Conservation (phyloP, 1,284 basidiomycete species). For the Termitomyces sp. region DNA sequence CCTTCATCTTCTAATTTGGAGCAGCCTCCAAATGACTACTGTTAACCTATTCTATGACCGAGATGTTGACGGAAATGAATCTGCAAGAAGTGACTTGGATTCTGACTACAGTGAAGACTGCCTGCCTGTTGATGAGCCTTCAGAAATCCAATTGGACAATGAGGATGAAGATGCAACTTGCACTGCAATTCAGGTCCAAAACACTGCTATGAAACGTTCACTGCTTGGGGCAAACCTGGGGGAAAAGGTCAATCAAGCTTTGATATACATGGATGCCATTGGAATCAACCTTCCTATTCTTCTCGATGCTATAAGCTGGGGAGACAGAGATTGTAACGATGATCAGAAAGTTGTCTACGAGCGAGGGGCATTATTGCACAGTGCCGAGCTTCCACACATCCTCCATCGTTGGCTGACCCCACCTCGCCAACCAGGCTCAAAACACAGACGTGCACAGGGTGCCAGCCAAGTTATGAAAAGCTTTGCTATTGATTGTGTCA, state of each 20-base stretch:
- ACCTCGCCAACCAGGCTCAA: slow-evolving; percentile 14
- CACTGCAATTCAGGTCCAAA: too few relatives aligned
- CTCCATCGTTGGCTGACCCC: slow-evolving; percentile 26
- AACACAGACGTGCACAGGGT: slow-evolving; percentile 14
- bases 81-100: not conserved
- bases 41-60: not conserved
- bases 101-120: slow-evolving; percentile 2
- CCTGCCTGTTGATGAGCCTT: not conserved
- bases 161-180: too few relatives aligned
- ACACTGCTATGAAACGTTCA: too few relatives aligned
- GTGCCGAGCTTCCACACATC: slow-evolving; percentile 24
- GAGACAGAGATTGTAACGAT: slow-evolving; percentile 20
- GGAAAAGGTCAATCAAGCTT: slow-evolving; percentile 12
- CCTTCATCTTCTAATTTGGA: too few relatives aligned
- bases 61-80: slow-evolving; percentile 8
- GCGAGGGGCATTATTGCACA: slow-evolving; percentile 23
- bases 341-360: slow-evolving; percentile 19
- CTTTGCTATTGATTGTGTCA: slow-evolving; percentile 17
- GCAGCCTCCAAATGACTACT: too few relatives aligned
- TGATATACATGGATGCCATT: slow-evolving; percentile 16
- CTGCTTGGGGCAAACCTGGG: not conserved
- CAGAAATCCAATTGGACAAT: too few relatives aligned
- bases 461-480: slow-evolving; percentile 17
- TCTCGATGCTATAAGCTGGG: slow-evolving; percentile 31
- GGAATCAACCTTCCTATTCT: slow-evolving; percentile 24